These are phyloP conservation scores for Trichosphaerium sp. DNA, from an alignment of 78 protist species.

Conservation along the genomic window DNA sequence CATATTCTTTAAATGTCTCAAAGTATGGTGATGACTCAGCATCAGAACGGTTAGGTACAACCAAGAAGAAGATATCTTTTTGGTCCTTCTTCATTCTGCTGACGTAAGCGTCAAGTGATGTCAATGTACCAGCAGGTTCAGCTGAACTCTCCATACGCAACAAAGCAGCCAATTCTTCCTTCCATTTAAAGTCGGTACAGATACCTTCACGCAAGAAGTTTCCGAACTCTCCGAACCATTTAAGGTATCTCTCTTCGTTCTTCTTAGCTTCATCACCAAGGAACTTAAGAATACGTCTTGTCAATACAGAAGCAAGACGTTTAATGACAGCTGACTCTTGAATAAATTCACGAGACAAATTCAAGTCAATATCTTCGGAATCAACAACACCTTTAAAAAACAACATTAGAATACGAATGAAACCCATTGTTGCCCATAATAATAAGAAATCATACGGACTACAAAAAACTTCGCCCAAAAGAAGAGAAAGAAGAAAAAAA, in stretches of 20 bases:
- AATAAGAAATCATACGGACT: neutral
- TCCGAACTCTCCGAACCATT: conserved; percentile 54
- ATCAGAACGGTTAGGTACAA: conserved; percentile 41
- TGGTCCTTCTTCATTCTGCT: conserved; percentile 65
- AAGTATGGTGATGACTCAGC: conserved; percentile 71
- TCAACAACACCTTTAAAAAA: conserved; percentile 83
- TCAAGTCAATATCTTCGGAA: conserved; percentile 85
- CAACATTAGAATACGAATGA: too few species aligned
- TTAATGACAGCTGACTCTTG: conserved; percentile 74
- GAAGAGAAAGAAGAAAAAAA: neutral
- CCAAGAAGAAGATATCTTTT: conserved; percentile 63
- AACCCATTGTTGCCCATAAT: too few species aligned
- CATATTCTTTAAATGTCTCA: conserved; percentile 65
- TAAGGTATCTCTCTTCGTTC: conserved; percentile 43
- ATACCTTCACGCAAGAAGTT: conserved; percentile 74
- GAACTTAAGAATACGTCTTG: conserved; percentile 39
- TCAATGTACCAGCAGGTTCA: neutral
- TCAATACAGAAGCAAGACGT: conserved; percentile 16
- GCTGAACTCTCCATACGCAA: conserved; percentile 55
- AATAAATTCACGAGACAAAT: conserved; percentile 78
- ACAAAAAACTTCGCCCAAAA: too few species aligned
- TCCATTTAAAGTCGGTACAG: conserved; percentile 50
- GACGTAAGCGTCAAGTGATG: conserved; percentile 63
- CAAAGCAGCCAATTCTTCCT: conserved; percentile 44
- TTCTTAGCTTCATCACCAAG: conserved; percentile 30